phyloP scores from a whole-genome alignment of 208 protist species.

The Acanthamoeba triangularis region DNA sequence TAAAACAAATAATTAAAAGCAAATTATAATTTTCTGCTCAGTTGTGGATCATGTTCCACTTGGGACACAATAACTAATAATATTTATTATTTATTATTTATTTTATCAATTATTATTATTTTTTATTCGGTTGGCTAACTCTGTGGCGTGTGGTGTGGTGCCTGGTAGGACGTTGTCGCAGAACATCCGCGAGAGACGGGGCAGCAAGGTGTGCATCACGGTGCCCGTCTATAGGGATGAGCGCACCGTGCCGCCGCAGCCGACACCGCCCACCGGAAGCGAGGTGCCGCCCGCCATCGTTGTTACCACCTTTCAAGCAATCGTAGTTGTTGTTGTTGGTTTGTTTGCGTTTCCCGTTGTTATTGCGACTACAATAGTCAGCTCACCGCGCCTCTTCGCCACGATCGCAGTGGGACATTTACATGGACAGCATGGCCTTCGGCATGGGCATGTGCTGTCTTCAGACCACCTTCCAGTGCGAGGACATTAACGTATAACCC shows the following conservation, averaged over 20 bases:
- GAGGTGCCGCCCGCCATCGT: neutral
- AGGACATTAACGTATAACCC: conserved; percentile 41
- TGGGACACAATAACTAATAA: conserved; percentile 42
- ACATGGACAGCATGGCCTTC: conserved; percentile 99
- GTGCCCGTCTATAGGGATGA: conserved; percentile 97
- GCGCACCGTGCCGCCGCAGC: conserved; percentile 90
- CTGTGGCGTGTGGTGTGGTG: neutral
- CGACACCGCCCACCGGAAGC: neutral
- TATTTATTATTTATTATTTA: conserved; percentile 35
- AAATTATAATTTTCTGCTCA: neutral
- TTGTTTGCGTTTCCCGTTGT: neutral
- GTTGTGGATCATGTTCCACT: neutral
- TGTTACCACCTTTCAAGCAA: neutral
- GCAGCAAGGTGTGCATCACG: conserved; percentile 96
- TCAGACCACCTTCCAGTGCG: conserved; percentile 92
- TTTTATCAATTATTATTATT: conserved; percentile 5
- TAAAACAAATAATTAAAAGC: too few relatives aligned
- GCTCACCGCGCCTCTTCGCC: too few relatives aligned
- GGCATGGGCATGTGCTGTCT: conserved; percentile 99
- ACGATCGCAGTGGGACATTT: conserved; percentile 91
- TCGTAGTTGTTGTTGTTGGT: neutral
- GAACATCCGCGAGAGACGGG: conserved; percentile 97
- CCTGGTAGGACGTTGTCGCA: conserved; percentile 93
- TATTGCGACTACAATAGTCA: too few relatives aligned
- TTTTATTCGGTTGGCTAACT: neutral